These are phyloP conservation scores for Aspergillus tamarii DNA, from an alignment of 2,329 filamentous ascomycete species.

Conservation along the genomic window DNA sequence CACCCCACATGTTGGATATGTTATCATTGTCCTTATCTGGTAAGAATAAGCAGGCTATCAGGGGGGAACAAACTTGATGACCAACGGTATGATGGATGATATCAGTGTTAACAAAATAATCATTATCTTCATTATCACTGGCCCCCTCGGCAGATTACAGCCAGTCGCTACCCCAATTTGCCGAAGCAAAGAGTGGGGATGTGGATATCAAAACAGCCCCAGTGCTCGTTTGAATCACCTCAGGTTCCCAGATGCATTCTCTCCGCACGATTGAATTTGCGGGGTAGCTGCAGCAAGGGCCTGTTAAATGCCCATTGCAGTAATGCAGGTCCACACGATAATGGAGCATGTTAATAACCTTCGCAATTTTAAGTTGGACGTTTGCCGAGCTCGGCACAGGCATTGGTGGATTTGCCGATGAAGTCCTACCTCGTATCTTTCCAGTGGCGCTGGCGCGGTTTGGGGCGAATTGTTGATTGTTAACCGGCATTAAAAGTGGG, in stretches of 20 bases:
- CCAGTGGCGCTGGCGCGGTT: background rate
- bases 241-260: conserved; percentile 4
- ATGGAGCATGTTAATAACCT: conserved; percentile 1
- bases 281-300: conserved; percentile 20
- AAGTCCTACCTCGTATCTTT: background rate
- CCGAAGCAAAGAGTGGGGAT: conserved; percentile 2
- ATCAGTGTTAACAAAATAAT: background rate
- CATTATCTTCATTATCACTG: background rate
- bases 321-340: background rate
- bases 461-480: background rate
- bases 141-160: conserved; percentile 14
- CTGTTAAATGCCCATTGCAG: background rate
- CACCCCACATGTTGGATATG: conserved; percentile 6
- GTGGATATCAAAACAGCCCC: conserved; percentile 8
- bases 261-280: conserved; percentile 26
- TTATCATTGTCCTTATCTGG: conserved; percentile 1
- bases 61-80: background rate
- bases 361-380: conserved; percentile 3
- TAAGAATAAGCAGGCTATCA: background rate
- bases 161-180: background rate
- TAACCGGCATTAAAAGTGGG: background rate
- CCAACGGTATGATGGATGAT: background rate
- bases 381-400: conserved; percentile 14
- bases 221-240: background rate
- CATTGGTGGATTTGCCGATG: conserved; percentile 19